Evolutionary conservation across 805 yeast genomes (phyloP).

Genomic region (Wickerhamiella occidentalis): DNA sequence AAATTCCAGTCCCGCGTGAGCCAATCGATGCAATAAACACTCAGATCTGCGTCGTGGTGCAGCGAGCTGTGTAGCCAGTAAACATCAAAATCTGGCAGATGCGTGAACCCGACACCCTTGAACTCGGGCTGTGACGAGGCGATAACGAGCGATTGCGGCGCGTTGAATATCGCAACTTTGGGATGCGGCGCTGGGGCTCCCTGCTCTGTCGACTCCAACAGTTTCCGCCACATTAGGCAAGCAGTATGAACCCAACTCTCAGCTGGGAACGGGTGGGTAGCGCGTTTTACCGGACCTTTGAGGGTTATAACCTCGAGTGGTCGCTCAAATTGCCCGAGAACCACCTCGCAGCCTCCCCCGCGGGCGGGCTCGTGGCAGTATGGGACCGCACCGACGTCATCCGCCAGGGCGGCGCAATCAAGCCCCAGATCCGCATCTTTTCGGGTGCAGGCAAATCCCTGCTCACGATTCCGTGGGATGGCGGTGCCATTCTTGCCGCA

Average conservation of each 20-base stretch:
- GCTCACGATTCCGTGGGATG: constrained; percentile 28
- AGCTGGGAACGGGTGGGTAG: constrained; percentile 72
- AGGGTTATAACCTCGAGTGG: constrained; percentile 48
- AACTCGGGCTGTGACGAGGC: neutral
- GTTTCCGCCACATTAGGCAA: constrained; percentile 6
- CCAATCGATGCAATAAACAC: constrained; percentile 4
- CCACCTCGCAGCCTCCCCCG: constrained; percentile 39
- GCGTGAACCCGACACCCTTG: neutral
- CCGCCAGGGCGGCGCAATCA: constrained; percentile 12
- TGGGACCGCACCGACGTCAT: constrained; percentile 17
- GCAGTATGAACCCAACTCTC: constrained; percentile 20
- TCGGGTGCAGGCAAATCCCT: constrained; percentile 26
- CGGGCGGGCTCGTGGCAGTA: constrained; percentile 44
- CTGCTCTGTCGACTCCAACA: constrained; percentile 7
- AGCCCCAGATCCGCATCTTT: constrained; percentile 22
- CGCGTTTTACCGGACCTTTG: constrained; percentile 51
- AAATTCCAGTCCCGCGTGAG: constrained; percentile 1
- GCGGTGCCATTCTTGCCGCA: constrained; percentile 42
- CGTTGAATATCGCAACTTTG: neutral
- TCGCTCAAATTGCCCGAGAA: constrained; percentile 33
- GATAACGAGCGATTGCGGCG: neutral
- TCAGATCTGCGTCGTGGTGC: neutral
- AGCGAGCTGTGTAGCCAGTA: constrained; percentile 6
- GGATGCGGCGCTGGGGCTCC: neutral
- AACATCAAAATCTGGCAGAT: neutral